These are phyloP conservation scores for Exophiala sp. DNA, from an alignment of 2,329 filamentous ascomycete species.

Conservation along the genomic window DNA sequence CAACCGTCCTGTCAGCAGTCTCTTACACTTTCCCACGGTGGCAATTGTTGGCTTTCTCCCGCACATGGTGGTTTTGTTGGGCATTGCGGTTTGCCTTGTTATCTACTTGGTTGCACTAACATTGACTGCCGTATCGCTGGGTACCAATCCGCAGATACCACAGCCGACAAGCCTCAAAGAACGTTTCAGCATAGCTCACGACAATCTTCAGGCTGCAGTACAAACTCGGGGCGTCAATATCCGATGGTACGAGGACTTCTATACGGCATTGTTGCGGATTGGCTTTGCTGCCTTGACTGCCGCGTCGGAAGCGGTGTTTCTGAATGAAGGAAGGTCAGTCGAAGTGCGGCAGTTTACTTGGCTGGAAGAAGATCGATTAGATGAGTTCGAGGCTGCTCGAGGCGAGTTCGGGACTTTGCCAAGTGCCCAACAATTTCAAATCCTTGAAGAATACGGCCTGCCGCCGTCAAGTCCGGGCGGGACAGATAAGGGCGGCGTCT, in stretches of 20 bases:
- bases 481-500: conserved; percentile 32
- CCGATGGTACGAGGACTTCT: conserved; percentile 88
- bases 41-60: conserved; percentile 94
- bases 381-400: conserved; percentile 60
- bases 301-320: conserved; percentile 89
- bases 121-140: conserved; percentile 63
- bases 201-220: conserved; percentile 86
- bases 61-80: conserved; percentile 76
- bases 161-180: conserved; percentile 47
- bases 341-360: conserved; percentile 73
- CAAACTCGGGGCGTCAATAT: conserved; percentile 75
- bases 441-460: conserved; percentile 29
- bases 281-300: conserved; percentile 87
- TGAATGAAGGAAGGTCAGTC: conserved; percentile 79
- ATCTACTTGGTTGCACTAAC: conserved; percentile 75
- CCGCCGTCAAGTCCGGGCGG: conserved; percentile 32
- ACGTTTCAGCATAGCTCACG: conserved; percentile 65
- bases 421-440: conserved; percentile 29
- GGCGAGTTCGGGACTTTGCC: conserved; percentile 24
- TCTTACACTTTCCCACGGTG: conserved; percentile 85
- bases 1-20: conserved; percentile 43
- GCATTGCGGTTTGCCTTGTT: conserved; percentile 65
- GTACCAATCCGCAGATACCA: conserved; percentile 44
- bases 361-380: conserved; percentile 80
- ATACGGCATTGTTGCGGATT: conserved; percentile 77